Conservation (phyloP, 2,329 filamentous ascomycete species). For the Pseudogymnoascus sp. region DNA sequence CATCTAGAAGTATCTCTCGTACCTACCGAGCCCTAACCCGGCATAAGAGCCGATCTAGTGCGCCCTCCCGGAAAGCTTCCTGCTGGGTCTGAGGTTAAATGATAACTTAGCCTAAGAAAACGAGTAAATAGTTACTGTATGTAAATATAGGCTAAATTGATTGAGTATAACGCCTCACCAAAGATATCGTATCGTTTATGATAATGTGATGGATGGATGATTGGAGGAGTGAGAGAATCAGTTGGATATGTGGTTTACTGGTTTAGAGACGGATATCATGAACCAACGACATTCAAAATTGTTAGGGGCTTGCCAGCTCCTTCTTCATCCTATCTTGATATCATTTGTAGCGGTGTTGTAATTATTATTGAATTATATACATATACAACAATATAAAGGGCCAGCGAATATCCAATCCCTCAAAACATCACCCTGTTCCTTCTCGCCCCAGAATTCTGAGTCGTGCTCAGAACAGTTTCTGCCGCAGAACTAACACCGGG, state of each 20-base stretch:
- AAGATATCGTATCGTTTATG: background rate
- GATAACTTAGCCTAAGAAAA: background rate
- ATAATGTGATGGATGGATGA: too few species aligned
- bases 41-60: background rate
- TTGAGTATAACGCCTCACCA: background rate
- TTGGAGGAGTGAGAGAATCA: too few species aligned
- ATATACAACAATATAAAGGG: background rate
- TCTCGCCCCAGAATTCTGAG: background rate
- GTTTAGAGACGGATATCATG: too few species aligned
- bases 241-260: too few species aligned
- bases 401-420: background rate
- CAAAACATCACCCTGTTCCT: background rate
- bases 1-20: background rate
- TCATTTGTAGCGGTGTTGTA: background rate
- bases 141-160: background rate
- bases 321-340: background rate
- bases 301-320: background rate
- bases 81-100: background rate
- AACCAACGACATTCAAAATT: too few species aligned
- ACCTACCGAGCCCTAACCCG: background rate
- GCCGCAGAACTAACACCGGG: background rate
- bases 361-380: background rate
- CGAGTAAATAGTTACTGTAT: background rate
- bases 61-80: background rate
- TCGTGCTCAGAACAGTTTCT: background rate